Evolutionary conservation across 169 alveolate genomes (phyloP).

Genomic region (Toxoplasma gondii): DNA sequence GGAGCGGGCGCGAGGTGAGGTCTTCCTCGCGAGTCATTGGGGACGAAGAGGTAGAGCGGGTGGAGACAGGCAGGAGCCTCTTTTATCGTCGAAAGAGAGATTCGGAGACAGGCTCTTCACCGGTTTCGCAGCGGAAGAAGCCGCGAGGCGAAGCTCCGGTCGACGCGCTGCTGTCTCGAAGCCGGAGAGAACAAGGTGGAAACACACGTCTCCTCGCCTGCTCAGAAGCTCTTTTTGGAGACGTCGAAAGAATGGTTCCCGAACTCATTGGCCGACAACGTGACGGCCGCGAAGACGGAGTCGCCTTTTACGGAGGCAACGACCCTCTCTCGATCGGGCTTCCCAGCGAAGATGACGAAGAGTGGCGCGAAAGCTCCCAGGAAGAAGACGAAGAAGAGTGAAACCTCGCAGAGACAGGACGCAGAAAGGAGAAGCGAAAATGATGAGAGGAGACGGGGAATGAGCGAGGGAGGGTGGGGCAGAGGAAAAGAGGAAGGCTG

Average conservation of each 20-base stretch:
- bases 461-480: neutral
- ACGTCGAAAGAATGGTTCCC: constrained; percentile 40
- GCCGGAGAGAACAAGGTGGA: neutral
- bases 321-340: constrained; percentile 25
- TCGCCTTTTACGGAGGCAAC: constrained; percentile 46
- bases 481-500: neutral
- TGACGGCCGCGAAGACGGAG: constrained; percentile 21
- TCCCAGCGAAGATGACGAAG: constrained; percentile 13
- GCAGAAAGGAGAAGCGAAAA: neutral
- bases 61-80: neutral
- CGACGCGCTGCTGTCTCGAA: neutral
- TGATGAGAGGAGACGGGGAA: neutral
- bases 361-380: neutral
- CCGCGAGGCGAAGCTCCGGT: neutral
- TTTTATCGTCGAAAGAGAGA: neutral
- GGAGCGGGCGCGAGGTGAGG: neutral
- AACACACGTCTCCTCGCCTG: constrained; percentile 39
- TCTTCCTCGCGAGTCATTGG: neutral
- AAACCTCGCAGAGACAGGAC: neutral
- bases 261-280: constrained; percentile 20
- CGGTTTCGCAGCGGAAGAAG: neutral
- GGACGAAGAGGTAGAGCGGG: neutral
- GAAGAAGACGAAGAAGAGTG: neutral
- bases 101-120: neutral
- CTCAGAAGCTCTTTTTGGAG: constrained; percentile 50